Evolutionary conservation across 2,329 filamentous ascomycete species (phyloP).

Genomic region (Blastomyces silverae): DNA sequence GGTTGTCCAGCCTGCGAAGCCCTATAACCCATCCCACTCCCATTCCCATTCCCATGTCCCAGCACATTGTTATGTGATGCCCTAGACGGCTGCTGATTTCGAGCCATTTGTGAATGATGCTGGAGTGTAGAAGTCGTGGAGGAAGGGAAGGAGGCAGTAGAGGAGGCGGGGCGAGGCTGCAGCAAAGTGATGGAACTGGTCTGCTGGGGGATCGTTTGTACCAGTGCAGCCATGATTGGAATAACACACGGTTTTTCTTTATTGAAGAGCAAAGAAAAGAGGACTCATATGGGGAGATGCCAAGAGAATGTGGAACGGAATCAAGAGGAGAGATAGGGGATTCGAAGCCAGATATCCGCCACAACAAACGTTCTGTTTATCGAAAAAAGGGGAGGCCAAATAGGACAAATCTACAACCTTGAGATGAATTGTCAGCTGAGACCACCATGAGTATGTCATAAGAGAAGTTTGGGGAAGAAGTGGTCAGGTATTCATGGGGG

Average conservation of each 20-base stretch:
- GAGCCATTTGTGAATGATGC: slow-evolving; percentile 41
- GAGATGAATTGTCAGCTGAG: not conserved
- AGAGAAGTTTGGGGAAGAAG: not conserved
- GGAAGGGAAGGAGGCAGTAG: slow-evolving; percentile 44
- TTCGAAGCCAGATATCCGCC: slow-evolving; percentile 5
- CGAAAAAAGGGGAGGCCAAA: not conserved
- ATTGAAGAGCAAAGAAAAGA: slow-evolving; percentile 15
- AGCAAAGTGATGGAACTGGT: slow-evolving; percentile 67
- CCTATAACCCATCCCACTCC: slow-evolving; percentile 17
- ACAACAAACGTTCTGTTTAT: slow-evolving; percentile 6
- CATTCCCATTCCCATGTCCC: slow-evolving; percentile 9
- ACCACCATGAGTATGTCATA: not conserved
- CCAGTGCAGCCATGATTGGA: slow-evolving; percentile 70
- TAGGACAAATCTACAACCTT: slow-evolving; percentile 6
- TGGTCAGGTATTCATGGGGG: not conserved
- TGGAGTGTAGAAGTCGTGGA: slow-evolving; percentile 36
- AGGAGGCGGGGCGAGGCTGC: slow-evolving; percentile 61
- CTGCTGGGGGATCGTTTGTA: slow-evolving; percentile 73
- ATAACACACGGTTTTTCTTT: slow-evolving; percentile 11
- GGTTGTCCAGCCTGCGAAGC: slow-evolving; percentile 53
- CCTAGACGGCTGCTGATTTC: slow-evolving; percentile 37
- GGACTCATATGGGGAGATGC: not conserved
- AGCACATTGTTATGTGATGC: slow-evolving; percentile 36
- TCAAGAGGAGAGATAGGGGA: not conserved
- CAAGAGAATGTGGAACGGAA: slow-evolving; percentile 8